A percentile compares a stretch with the other conserved stretches of the same genome.
Evolutionary conservation across 805 yeast species (phyloP).

Genomic region (Candida silvicultrix): DNA sequence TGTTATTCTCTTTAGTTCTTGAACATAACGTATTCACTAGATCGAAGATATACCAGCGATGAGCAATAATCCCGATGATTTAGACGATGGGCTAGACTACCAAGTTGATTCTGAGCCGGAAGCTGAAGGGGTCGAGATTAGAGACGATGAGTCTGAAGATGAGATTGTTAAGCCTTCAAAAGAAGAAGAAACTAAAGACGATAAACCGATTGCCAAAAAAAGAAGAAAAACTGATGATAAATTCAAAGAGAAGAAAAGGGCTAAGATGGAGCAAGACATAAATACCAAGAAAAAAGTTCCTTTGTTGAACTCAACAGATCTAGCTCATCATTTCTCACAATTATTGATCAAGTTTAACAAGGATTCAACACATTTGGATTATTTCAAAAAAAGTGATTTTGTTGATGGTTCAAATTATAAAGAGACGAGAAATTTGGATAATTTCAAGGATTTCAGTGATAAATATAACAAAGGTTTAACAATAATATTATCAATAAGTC

Average conservation of each 20-base stretch:
- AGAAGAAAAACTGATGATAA: conserved; percentile 32
- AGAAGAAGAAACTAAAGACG: conserved; percentile 3
- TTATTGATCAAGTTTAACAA: conserved; percentile 54
- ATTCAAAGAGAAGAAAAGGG: conserved; percentile 56
- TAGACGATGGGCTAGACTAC: conserved; percentile 74
- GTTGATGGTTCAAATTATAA: conserved; percentile 57
- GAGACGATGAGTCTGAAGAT: conserved; percentile 23
- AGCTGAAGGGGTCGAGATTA: conserved; percentile 28
- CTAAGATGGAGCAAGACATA: conserved; percentile 60
- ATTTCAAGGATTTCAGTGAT: conserved; percentile 48
- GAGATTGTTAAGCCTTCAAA: conserved; percentile 4
- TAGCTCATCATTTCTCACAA: conserved; percentile 63
- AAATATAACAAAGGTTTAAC: conserved; percentile 41
- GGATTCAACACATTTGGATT: conserved; percentile 71
- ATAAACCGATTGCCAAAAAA: conserved; percentile 14
- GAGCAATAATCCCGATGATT: conserved; percentile 49
- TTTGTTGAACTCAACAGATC: conserved; percentile 44
- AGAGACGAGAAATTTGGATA: conserved; percentile 45
- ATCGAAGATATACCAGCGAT: neutral
- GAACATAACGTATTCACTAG: too few relatives aligned
- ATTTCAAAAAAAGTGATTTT: conserved; percentile 49
- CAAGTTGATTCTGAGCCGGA: conserved; percentile 38
- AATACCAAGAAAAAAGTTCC: conserved; percentile 53
- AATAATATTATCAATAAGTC: conserved; percentile 61
- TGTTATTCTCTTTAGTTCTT: too few relatives aligned